These are phyloP conservation scores for Chrysochromulina parva DNA, from an alignment of 78 protist species.

Conservation along the genomic window DNA sequence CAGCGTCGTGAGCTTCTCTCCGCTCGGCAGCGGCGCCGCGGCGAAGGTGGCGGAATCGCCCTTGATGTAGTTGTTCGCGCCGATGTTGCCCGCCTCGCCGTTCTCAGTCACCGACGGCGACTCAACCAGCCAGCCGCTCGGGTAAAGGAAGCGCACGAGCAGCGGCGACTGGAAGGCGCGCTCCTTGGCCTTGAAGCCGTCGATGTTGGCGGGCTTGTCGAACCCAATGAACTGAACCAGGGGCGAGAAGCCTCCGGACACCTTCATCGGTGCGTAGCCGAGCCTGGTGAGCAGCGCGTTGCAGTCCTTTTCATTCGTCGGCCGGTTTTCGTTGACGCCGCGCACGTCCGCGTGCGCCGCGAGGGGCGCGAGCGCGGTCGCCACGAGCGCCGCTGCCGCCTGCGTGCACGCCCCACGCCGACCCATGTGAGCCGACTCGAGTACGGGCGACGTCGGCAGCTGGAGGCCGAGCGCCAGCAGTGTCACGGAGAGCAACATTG, in stretches of 20 bases:
- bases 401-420: too few species aligned
- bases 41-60: background rate
- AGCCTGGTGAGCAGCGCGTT: background rate
- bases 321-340: background rate
- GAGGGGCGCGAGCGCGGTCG: too few species aligned
- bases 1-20: too few species aligned
- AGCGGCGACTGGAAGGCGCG: background rate
- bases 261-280: background rate
- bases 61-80: slow-evolving; percentile 1
- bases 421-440: too few species aligned
- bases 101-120: background rate
- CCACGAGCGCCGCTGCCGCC: too few species aligned
- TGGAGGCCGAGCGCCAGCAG: too few species aligned
- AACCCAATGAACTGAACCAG: background rate
- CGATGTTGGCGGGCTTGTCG: slow-evolving; percentile 5
- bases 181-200: background rate
- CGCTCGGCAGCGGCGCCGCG: background rate
- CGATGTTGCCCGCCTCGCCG: slow-evolving; percentile 24
- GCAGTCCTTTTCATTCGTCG: background rate
- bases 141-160: background rate
- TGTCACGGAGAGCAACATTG: too few species aligned
- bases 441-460: too few species aligned
- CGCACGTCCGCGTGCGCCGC: background rate
- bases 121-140: background rate
- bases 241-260: background rate